Conservation (phyloP, 1,139 yeast genomes). For the Zygosaccharomyces sapae region DNA sequence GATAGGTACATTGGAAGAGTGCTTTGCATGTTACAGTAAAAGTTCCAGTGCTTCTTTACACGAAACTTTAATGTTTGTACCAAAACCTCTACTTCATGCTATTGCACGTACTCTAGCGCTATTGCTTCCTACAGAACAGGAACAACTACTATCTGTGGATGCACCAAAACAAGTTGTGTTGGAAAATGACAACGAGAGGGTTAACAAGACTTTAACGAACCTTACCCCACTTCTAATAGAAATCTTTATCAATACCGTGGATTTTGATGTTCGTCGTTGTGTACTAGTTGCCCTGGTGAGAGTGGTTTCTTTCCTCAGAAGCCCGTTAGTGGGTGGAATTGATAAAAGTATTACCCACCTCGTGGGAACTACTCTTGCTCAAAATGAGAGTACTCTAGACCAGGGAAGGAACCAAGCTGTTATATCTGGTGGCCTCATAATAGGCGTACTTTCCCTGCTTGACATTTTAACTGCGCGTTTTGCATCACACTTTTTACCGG, state of each 20-base stretch:
- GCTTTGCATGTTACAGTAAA: conserved; percentile 26
- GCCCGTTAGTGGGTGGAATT: conserved; percentile 23
- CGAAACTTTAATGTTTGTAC: conserved; percentile 72
- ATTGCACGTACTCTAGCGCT: conserved; percentile 56
- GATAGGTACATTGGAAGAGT: conserved; percentile 17
- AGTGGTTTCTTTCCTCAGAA: conserved; percentile 37
- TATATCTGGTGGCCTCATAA: conserved; percentile 43
- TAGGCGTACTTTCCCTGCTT: conserved; percentile 53
- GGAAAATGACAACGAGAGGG: conserved; percentile 34
- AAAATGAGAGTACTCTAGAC: conserved; percentile 41
- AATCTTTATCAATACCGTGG: conserved; percentile 74
- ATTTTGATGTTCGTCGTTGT: conserved; percentile 58
- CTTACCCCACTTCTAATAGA: conserved; percentile 60
- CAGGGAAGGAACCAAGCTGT: conserved; percentile 22
- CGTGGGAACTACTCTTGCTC: conserved; percentile 69
- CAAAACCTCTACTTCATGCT: conserved; percentile 58
- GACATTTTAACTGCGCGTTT: conserved; percentile 44
- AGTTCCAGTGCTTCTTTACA: conserved; percentile 20
- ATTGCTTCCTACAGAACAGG: conserved; percentile 47
- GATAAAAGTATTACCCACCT: conserved; percentile 42
- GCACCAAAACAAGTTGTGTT: conserved; percentile 13
- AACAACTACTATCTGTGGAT: conserved; percentile 29
- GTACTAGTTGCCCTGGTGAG: conserved; percentile 57
- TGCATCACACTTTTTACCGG: conserved; percentile 43
- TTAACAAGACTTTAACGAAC: conserved; percentile 44